Evolutionary conservation across 768 basidiomycete species (phyloP), one percentile per base, ranked within the genome.

Genomic region (Kwoniella sp.): DNA sequence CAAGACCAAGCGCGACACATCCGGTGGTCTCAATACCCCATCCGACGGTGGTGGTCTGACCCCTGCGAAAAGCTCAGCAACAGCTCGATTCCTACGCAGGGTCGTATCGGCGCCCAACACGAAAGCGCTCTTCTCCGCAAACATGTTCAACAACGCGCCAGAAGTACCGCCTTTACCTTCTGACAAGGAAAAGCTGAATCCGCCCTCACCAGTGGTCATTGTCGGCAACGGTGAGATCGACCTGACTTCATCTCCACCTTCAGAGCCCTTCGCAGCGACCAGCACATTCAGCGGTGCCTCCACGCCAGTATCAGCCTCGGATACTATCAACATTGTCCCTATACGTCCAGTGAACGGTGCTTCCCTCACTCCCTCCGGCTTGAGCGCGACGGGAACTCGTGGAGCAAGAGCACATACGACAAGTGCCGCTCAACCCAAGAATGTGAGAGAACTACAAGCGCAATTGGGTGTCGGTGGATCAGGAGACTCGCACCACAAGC

Each of bases 31-130:
- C 13, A 45, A 55, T 1, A 52, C 73, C 11, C 68, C 66, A 28
- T 60, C 72, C n/a, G 58, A 65, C n/a, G 45, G 47, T 8, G 45
- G 51, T 31, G 63, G 63, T 1, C 38, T 38, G 23, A 55, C 63
- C n/a, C 34, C 63, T 20, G 25, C 47, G 9, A 61, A 62, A 31
- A 63, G 68, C 22, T 74, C 71, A 9, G 77, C 81, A 4, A 90
- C 92, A 9, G 86, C 90, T 54, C 89, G 94, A 37, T 93, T 97
- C 82, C 88, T 98, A 30, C 89, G 95, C 58, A 88, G 95, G 55
- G 95, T 98, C 53, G 93, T 94, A 2, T 96, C 93, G 9, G 94
- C 96, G 1, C 95, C 95, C 2, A 99, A 97, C 77, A 90, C 93
- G 34, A 98, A 97, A 79, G 90, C 89, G 29, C 84, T 99, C 30